Percentiles rank a stretch among this genome's conserved stretches.
Evolutionary conservation across 345 rosid species (phyloP).

Genomic region (Lumnitzera littorea): DNA sequence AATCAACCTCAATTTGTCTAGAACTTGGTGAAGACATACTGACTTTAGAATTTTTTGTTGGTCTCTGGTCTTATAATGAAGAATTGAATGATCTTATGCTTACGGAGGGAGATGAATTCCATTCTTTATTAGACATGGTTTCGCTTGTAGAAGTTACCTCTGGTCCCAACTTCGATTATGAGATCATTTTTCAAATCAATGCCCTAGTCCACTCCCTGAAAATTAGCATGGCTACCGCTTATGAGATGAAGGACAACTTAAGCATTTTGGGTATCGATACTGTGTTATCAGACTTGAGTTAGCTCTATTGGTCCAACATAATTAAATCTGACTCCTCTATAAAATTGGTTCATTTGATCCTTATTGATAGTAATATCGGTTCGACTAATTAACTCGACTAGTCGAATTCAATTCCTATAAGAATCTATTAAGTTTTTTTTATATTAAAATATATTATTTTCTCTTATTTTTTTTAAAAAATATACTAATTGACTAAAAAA

Average conservation of each 20-base stretch:
- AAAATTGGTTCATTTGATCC: too few species aligned
- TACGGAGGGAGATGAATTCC: constrained; percentile 37
- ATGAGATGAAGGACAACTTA: constrained; percentile 41
- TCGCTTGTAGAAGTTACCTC: constrained; percentile 45
- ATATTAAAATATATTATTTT: too few species aligned
- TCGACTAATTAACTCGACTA: too few species aligned
- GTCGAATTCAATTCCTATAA: too few species aligned
- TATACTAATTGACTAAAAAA: too few species aligned
- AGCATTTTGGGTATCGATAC: constrained; percentile 29
- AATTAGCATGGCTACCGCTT: constrained; percentile 51
- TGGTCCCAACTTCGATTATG: constrained; percentile 42
- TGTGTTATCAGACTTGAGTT: too few species aligned
- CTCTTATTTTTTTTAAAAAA: too few species aligned
- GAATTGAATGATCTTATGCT: constrained; percentile 22
- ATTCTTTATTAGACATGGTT: constrained; percentile 41
- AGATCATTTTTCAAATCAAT: constrained; percentile 74
- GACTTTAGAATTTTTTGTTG: constrained; percentile 31
- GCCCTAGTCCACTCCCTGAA: constrained; percentile 74
- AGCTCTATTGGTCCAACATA: too few species aligned
- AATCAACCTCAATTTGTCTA: constrained; percentile 59
- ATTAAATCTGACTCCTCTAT: too few species aligned
- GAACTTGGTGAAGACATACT: constrained; percentile 32
- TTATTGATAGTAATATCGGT: too few species aligned
- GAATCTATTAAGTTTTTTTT: too few species aligned
- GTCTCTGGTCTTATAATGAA: constrained; percentile 50